A percentile compares a stretch with the other conserved stretches of the same genome.
Conservation (phyloP, 495 filamentous ascomycete species). For the Astrothelium subdiscretum region DNA sequence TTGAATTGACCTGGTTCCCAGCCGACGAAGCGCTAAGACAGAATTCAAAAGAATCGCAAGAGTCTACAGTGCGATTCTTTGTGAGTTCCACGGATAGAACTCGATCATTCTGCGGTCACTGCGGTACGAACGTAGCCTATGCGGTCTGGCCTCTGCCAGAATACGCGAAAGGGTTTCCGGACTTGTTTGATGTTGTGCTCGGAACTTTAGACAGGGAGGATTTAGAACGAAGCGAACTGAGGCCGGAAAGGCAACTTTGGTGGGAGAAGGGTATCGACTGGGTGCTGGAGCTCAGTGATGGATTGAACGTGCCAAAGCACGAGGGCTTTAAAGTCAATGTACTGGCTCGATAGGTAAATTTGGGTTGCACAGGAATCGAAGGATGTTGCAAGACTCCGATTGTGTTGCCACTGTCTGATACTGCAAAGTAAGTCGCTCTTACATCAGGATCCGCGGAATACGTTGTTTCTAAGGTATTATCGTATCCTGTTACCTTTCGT, state of each 20-base stretch:
- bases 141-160: background rate
- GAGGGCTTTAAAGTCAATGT: background rate
- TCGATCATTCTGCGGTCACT: constrained; percentile 19
- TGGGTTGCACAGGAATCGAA: background rate
- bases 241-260: constrained; percentile 16
- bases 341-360: background rate
- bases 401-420: background rate
- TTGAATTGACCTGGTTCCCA: background rate
- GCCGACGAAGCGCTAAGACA: background rate
- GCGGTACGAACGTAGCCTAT: constrained; percentile 18
- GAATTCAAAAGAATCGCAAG: background rate
- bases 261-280: constrained; percentile 16
- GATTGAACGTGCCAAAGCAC: background rate
- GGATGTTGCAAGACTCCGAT: background rate
- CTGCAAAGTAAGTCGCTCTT: background rate
- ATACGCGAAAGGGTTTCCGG: constrained; percentile 2
- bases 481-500: background rate
- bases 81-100: constrained; percentile 1
- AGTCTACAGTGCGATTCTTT: constrained; percentile 9
- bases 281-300: constrained; percentile 7
- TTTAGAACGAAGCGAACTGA: constrained; percentile 10
- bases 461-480: background rate
- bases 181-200: constrained; percentile 15
- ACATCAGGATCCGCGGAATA: background rate
- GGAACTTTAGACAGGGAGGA: constrained; percentile 16